Conservation (phyloP, 441 rosid genomes). For the Aleurites moluccanus region DNA sequence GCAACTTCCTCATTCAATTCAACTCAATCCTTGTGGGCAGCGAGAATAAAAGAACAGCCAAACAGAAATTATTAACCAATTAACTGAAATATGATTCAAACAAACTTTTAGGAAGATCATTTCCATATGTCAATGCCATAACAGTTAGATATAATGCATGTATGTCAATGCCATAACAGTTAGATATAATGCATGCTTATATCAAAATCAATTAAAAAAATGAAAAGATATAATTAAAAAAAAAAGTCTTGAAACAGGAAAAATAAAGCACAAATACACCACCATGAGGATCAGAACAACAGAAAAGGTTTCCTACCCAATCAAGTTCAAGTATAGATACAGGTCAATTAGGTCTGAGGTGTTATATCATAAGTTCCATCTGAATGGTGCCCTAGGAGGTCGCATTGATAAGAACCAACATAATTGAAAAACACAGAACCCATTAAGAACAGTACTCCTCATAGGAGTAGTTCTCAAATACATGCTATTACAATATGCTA, state of each 20-base stretch:
- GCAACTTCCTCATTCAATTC: not conserved
- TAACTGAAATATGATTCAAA: not conserved
- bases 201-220: not conserved
- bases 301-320: not conserved
- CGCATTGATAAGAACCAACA: not conserved
- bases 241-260: not conserved
- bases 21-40: not conserved
- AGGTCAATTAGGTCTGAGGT: not conserved
- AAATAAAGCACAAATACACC: not conserved
- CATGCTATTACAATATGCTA: slow-evolving; percentile 52
- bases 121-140: not conserved
- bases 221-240: not conserved
- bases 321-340: slow-evolving; percentile 7
- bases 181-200: not conserved
- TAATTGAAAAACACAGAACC: slow-evolving; percentile 7
- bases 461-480: slow-evolving; percentile 45
- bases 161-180: no score
- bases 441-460: not conserved
- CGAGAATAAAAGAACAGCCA: not conserved
- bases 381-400: not conserved
- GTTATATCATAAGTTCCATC: not conserved
- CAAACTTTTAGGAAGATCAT: not conserved
- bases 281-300: not conserved
- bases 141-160: no score
- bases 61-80: slow-evolving; percentile 7